phyloP scores from a whole-genome alignment of 2,329 filamentous ascomycete species.

The Macroventuria anomochaeta region DNA sequence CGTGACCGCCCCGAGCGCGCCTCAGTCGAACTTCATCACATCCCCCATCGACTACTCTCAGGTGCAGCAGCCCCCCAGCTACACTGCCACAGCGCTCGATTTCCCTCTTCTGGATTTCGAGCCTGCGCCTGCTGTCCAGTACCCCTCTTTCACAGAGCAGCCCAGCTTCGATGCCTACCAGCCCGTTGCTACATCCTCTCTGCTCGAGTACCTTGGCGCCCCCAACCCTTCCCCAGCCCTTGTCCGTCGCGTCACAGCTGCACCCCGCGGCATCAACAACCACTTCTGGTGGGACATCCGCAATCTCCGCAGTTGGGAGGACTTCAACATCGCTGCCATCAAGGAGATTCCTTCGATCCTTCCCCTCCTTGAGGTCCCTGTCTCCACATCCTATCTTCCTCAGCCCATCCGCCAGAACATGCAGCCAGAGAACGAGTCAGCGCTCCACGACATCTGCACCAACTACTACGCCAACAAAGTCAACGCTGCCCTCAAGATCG shows the following conservation, averaged over 20 bases:
- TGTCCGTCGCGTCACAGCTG: conserved; percentile 77
- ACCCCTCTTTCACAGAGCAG: conserved; percentile 51
- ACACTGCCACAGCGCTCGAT: conserved; percentile 40
- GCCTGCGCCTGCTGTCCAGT: conserved; percentile 52
- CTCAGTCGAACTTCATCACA: conserved; percentile 48
- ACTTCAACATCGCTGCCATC: conserved; percentile 77
- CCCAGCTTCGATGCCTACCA: conserved; percentile 47
- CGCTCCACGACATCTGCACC: conserved; percentile 76
- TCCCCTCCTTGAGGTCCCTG: conserved; percentile 68
- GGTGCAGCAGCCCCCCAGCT: conserved; percentile 44
- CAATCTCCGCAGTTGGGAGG: conserved; percentile 81
- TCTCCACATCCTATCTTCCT: conserved; percentile 67
- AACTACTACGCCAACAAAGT: conserved; percentile 84
- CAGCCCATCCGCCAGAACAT: conserved; percentile 63
- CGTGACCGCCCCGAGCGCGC: conserved; percentile 50
- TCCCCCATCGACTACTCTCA: conserved; percentile 45
- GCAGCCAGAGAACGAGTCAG: conserved; percentile 78
- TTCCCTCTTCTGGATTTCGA: conserved; percentile 47
- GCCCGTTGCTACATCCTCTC: conserved; percentile 64
- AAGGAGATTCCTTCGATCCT: conserved; percentile 74
- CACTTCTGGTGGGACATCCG: conserved; percentile 98
- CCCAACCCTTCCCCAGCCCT: conserved; percentile 83
- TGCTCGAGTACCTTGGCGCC: conserved; percentile 78
- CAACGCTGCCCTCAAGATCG: conserved; percentile 81
- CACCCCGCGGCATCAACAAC: conserved; percentile 72